Evolutionary conservation across 495 filamentous ascomycete species (phyloP).

Genomic region (Tuber microsphaerosporum): DNA sequence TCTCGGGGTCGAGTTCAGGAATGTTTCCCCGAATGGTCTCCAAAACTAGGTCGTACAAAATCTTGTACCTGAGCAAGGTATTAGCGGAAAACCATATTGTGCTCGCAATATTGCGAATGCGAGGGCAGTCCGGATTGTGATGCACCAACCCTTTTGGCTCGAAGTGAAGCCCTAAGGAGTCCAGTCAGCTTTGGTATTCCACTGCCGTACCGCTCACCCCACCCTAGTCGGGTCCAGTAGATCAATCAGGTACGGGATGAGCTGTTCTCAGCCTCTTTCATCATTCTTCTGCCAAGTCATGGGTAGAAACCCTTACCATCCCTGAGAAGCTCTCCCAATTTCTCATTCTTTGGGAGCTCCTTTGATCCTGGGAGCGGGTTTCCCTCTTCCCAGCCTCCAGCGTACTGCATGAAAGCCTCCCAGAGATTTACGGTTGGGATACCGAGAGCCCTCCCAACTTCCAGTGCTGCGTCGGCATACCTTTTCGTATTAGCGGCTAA

Average conservation of each 20-base stretch:
- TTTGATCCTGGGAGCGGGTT: slow-evolving; percentile 51
- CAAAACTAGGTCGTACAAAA: slow-evolving; percentile 54
- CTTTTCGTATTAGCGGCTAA: slow-evolving; percentile 56
- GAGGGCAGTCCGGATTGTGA: background rate
- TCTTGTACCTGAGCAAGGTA: slow-evolving; percentile 45
- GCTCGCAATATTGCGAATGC: background rate
- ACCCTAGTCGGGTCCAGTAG: background rate
- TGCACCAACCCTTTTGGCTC: slow-evolving; percentile 48
- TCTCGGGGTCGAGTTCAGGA: slow-evolving; percentile 55
- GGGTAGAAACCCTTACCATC: slow-evolving; percentile 51
- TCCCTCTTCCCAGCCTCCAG: slow-evolving; percentile 57
- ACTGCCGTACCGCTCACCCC: background rate
- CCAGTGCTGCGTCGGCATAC: slow-evolving; percentile 63
- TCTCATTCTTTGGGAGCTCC: slow-evolving; percentile 47
- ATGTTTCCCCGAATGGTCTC: slow-evolving; percentile 50
- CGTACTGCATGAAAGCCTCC: slow-evolving; percentile 63
- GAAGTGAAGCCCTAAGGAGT: slow-evolving; percentile 56
- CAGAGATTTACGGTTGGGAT: slow-evolving; percentile 69
- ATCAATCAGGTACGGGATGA: background rate
- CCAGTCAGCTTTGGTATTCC: slow-evolving; percentile 5
- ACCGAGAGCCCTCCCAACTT: slow-evolving; percentile 57
- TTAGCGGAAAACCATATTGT: background rate
- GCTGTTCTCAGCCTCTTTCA: slow-evolving; percentile 5
- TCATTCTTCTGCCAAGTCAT: background rate
- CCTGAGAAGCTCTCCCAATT: slow-evolving; percentile 50